Evolutionary conservation across 1,139 yeast genomes (phyloP).

Genomic region (Kodamaea arcana): DNA sequence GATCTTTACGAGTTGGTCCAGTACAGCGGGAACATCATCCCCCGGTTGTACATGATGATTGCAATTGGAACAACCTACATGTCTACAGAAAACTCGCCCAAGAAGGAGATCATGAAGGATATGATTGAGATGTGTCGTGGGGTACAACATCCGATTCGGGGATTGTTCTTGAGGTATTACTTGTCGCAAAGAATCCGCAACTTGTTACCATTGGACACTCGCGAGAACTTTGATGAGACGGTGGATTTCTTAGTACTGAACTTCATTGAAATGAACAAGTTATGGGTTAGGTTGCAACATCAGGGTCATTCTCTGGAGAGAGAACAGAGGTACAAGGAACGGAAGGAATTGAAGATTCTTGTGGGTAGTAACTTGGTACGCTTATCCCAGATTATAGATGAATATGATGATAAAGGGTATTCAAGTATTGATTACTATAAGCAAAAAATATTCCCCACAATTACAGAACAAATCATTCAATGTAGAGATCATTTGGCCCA

Average conservation of each 20-base stretch:
- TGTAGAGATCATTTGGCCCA: conserved; percentile 92
- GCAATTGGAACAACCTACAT: conserved; percentile 91
- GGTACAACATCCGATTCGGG: conserved; percentile 93
- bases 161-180: conserved; percentile 84
- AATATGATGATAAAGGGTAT: conserved; percentile 35
- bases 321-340: conserved; percentile 67
- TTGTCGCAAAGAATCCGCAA: conserved; percentile 80
- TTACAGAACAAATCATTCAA: conserved; percentile 87
- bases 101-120: conserved; percentile 84
- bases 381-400: conserved; percentile 79
- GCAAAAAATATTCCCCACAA: conserved; percentile 64
- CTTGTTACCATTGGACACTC: conserved; percentile 47
- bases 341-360: conserved; percentile 84
- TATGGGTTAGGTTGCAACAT: conserved; percentile 95
- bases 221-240: conserved; percentile 57
- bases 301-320: conserved; percentile 91
- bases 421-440: conserved; percentile 49
- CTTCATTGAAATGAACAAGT: conserved; percentile 94
- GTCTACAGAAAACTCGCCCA: conserved; percentile 74
- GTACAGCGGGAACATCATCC: conserved; percentile 90
- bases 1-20: conserved; percentile 93
- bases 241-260: conserved; percentile 74
- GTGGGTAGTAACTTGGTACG: conserved; percentile 92
- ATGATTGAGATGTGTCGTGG: conserved; percentile 98
- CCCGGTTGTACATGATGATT: conserved; percentile 89